Evolutionary conservation across 2,329 filamentous ascomycete species (phyloP), one percentile per base, ranked within the genome.

Genomic region (Graphilbum ipis-grandicollis): DNA sequence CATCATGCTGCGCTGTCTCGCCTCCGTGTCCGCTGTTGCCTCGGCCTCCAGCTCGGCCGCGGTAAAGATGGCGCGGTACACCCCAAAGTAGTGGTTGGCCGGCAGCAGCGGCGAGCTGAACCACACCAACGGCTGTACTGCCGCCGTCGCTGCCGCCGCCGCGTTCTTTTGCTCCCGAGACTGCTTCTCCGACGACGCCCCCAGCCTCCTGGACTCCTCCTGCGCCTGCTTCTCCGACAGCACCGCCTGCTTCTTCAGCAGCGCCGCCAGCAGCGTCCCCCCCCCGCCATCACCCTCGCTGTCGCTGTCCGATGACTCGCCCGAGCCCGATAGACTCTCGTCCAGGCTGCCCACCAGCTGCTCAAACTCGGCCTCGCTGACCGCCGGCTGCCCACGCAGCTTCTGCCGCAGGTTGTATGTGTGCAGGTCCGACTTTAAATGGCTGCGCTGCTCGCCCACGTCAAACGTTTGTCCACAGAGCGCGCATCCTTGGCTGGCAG

Each of bases 401-500:
- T 83, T 93, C 52, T 88, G 81, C 57, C 93, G 96, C 42, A 96
- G 59, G 53, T 98, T 98, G 59, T 94, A 98, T 45, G 79, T 71
- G 55, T 98, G 90, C 34, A 92, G 66, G 50, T 98, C 90, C 9
- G 88, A 93, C 48, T 82, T 80, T 40, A 83, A 75, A 56, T 98
- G 90, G 41, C 73, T 69, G 42, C 83, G 72, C 52, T 96, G 88
- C 43, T 96, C 88, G 42, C 75, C 66, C 8, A 93, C 66, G 9
- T 65, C 51, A 48, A 92, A 93, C 5, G 68, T 62, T 28, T 85
- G 65, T 29, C 67, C 64, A 57, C 90, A 98, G 5, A 96, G 65
- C 1, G 77, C 74, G 54, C 90, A 98, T 13, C 83, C 71, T 40
- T 81, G 85, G 6, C 80, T 68, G 9, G n/a, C n/a, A n/a, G n/a